These are phyloP conservation scores for Cordia subcordata DNA, from an alignment of 257 asterid species.

Conservation along the genomic window DNA sequence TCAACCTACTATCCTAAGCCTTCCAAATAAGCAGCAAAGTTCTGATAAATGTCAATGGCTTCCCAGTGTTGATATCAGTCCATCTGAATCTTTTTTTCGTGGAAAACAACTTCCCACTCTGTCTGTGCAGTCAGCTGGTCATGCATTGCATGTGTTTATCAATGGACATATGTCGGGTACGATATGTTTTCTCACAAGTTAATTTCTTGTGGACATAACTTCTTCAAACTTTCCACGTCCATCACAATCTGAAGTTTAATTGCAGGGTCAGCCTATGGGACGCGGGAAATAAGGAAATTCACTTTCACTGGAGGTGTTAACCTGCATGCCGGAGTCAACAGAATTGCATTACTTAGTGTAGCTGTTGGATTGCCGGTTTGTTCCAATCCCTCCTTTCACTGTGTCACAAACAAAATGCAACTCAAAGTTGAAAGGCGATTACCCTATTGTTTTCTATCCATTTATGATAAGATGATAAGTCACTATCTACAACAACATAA, in stretches of 20 bases:
- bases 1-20: not conserved
- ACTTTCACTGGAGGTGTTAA: slow-evolving; percentile 46
- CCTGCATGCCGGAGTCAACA: slow-evolving; percentile 75
- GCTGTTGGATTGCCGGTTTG: slow-evolving; percentile 87
- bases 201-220: not conserved
- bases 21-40: not conserved
- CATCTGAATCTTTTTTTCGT: slow-evolving; percentile 63
- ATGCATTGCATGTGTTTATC: slow-evolving; percentile 70
- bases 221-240: not conserved
- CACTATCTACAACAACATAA: too few relatives aligned
- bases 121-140: slow-evolving; percentile 71
- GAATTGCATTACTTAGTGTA: slow-evolving; percentile 70
- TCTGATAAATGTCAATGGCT: slow-evolving; percentile 3
- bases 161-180: slow-evolving; percentile 66
- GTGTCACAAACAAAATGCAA: too few relatives aligned
- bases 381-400: slow-evolving; percentile 5
- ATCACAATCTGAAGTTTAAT: slow-evolving; percentile 1
- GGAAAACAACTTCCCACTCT: slow-evolving; percentile 52
- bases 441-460: too few relatives aligned
- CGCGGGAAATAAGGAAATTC: slow-evolving; percentile 38
- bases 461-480: too few relatives aligned
- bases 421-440: too few relatives aligned
- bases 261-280: slow-evolving; percentile 86
- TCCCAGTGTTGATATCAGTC: slow-evolving; percentile 59
- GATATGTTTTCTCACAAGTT: not conserved